Evolutionary conservation across 352 stramenopile species (phyloP).

Genomic region (Pythium guiyangense): DNA sequence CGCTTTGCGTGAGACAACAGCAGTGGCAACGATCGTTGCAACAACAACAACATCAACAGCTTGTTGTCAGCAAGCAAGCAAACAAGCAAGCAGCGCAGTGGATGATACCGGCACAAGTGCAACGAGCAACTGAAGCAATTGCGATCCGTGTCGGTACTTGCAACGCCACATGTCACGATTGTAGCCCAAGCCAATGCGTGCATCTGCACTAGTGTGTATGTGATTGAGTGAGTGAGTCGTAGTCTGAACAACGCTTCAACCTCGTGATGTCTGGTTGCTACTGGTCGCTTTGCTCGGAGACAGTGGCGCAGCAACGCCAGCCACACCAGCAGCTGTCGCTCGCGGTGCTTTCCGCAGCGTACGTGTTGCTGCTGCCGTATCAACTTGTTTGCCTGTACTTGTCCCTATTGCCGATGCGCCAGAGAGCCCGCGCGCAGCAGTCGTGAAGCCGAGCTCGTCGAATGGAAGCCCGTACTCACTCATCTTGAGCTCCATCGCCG

Average conservation of each 20-base stretch:
- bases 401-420: slow-evolving; percentile 3
- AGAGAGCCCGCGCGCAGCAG: slow-evolving; percentile 20
- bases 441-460: slow-evolving; percentile 84
- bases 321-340: not conserved
- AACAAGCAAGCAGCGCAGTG: too few species aligned
- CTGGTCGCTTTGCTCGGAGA: slow-evolving; percentile 3
- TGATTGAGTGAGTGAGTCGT: not conserved
- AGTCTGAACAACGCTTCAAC: not conserved
- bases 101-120: too few species aligned
- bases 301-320: not conserved
- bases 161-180: too few species aligned
- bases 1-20: slow-evolving; percentile 10
- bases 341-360: slow-evolving; percentile 11
- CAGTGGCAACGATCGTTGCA: not conserved
- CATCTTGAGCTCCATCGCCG: slow-evolving; percentile 85
- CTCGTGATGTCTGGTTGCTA: slow-evolving; percentile 5
- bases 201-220: not conserved
- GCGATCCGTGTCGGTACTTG: too few species aligned
- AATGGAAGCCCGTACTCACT: slow-evolving; percentile 87
- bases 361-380: not conserved
- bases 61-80: too few species aligned
- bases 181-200: too few species aligned
- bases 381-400: not conserved
- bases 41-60: too few species aligned
- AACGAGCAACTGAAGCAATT: too few species aligned